These are phyloP conservation scores for Magnolia changhungtana DNA, from an alignment of 164 flowering plant species.

Conservation along the genomic window DNA sequence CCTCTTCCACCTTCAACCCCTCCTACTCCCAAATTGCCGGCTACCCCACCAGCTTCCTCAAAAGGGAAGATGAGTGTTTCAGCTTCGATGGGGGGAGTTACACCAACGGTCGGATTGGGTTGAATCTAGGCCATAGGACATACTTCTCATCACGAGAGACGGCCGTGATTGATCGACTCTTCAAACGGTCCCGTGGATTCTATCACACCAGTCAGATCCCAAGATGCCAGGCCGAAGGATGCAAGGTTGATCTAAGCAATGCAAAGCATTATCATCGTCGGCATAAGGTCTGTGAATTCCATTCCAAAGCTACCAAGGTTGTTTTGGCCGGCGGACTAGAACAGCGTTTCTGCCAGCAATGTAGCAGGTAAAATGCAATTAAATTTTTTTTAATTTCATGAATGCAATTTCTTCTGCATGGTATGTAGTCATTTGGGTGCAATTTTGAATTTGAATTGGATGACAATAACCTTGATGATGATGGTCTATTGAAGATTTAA, in stretches of 20 bases:
- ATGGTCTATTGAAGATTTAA: too few species aligned
- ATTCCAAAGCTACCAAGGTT: slow-evolving; percentile 31
- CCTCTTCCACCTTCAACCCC: slow-evolving; percentile 6
- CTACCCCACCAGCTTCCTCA: slow-evolving; percentile 12
- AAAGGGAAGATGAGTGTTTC: slow-evolving; percentile 10
- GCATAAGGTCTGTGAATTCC: slow-evolving; percentile 32
- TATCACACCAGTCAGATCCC: slow-evolving; percentile 22
- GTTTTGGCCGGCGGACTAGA: slow-evolving; percentile 21
- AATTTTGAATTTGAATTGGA: not conserved
- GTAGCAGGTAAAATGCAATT: slow-evolving; percentile 26
- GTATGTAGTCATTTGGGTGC: not conserved
- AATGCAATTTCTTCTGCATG: not conserved
- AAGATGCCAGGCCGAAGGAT: slow-evolving; percentile 33
- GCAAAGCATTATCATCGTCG: slow-evolving; percentile 31
- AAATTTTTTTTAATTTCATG: not conserved
- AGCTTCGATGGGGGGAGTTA: slow-evolving; percentile 4
- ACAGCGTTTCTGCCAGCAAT: slow-evolving; percentile 33
- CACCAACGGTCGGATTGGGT: slow-evolving; percentile 18
- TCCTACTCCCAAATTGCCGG: slow-evolving; percentile 6
- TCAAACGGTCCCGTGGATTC: slow-evolving; percentile 25
- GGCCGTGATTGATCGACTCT: slow-evolving; percentile 20
- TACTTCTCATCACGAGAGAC: slow-evolving; percentile 31
- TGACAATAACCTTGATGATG: too few species aligned
- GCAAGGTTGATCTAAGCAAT: slow-evolving; percentile 23
- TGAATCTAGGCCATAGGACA: slow-evolving; percentile 29